phyloP scores from a whole-genome alignment of 768 basidiomycete species.

The Atractiella rhizophila region DNA sequence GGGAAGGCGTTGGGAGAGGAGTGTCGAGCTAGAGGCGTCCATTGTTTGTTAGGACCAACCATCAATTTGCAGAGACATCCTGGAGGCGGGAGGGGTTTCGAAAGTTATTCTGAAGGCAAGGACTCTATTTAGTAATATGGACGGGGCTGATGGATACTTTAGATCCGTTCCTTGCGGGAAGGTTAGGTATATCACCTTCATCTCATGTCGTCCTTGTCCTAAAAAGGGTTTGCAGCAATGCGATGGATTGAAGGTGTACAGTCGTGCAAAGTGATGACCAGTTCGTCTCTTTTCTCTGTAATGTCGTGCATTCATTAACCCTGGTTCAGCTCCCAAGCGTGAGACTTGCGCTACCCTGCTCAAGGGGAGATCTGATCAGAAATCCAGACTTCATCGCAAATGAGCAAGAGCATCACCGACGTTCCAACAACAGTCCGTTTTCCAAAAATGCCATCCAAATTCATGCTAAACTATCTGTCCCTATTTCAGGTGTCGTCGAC shows the following conservation, averaged over 20 bases:
- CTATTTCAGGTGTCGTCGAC: constrained; percentile 35
- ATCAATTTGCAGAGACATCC: constrained; percentile 20
- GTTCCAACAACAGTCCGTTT: constrained; percentile 12
- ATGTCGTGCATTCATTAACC: background rate
- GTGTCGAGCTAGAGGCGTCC: constrained; percentile 28
- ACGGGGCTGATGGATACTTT: background rate
- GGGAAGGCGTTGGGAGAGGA: constrained; percentile 34
- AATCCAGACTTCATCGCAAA: constrained; percentile 15
- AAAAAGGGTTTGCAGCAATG: background rate
- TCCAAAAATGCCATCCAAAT: constrained; percentile 30
- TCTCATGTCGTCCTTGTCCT: background rate
- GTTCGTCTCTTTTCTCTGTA: background rate
- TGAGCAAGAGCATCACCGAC: constrained; percentile 25
- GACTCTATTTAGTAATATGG: background rate
- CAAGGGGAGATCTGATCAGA: background rate
- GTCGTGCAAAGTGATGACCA: background rate
- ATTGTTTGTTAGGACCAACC: constrained; percentile 18
- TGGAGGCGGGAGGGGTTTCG: constrained; percentile 21
- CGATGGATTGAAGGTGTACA: constrained; percentile 7
- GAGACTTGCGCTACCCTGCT: background rate
- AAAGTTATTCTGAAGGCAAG: constrained; percentile 15
- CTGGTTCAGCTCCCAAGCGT: constrained; percentile 7
- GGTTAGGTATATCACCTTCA: background rate
- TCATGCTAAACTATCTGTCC: constrained; percentile 41
- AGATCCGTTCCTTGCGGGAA: constrained; percentile 3